Base-by-base conservation (phyloP, 2,329 filamentous ascomycete genomes). In the Trichoderma koningiopsis region DNA sequence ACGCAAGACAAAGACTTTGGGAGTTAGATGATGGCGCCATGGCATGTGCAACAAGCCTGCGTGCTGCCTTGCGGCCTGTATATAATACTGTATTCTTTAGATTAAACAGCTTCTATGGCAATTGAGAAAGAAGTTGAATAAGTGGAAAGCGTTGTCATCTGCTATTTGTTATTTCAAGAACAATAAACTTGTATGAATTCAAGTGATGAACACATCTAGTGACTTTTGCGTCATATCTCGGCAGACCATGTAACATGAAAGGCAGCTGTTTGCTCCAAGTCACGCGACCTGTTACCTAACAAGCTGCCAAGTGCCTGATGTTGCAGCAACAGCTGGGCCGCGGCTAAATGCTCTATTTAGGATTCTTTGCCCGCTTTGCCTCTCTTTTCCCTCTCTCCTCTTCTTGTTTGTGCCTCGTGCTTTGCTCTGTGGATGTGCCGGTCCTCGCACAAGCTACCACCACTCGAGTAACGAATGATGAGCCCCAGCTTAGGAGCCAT, bases 11-110 rank as follows among this genome's bases (percentile, higher is more conserved):
- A 40, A n/a, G n/a, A 31, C 29, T 43, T 22, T 22, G 31, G 22
- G 24, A n/a, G 52, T 35, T 37, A 56, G 61, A 59, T 59, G 29
- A n/a, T 43, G 33, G 56, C 14, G 14, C 31, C 10, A 33, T 31
- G 40, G 8, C 22, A 31, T 43, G 57, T 16, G 22, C 68, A 73
- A 73, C 27, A 72, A 71, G 69, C 68, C n/a, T 40, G 31, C 47
- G 70, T 31, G 68, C 22, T 31, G 31, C 47, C 71, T 31, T 37
- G 27, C 53, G 53, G 40, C 27, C 59, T 69, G 61, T 62, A 70
- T 60, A 62, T 66, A 60, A n/a, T 40, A n/a, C 7, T 66, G 6
- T n/a, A 35, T 22, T 47, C 10, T 27, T 19, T 13, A 53, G 61
- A n/a, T 40, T 55, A 11, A 24, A 37, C 35, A 16, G 47, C 40